A percentile compares a stretch with the other conserved stretches of the same genome.
These are phyloP conservation scores for Thielaviopsis musarum DNA, from an alignment of 2,329 filamentous ascomycete species.

Conservation along the genomic window DNA sequence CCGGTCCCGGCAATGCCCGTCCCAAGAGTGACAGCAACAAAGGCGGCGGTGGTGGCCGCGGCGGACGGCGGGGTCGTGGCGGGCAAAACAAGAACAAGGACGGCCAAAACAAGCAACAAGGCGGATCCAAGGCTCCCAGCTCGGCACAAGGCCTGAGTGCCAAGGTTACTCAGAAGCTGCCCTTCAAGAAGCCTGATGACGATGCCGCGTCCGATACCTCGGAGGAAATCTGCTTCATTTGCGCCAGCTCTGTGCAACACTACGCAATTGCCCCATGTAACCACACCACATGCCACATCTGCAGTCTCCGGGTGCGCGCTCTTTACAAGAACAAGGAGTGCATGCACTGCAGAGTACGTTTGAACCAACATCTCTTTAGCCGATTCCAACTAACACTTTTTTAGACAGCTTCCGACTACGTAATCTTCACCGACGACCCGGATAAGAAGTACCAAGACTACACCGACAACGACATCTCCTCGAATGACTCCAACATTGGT, in stretches of 20 bases:
- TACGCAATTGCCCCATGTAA: constrained; percentile 86
- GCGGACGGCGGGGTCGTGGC: background rate
- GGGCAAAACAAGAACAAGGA: background rate
- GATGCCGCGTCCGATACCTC: constrained; percentile 8
- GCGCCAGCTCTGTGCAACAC: constrained; percentile 77
- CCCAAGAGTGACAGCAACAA: background rate
- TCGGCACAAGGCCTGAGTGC: background rate
- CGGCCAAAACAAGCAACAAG: background rate
- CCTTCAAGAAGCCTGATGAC: constrained; percentile 1
- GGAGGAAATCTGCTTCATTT: constrained; percentile 90
- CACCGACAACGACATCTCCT: constrained; percentile 51
- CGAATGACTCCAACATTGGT: constrained; percentile 68
- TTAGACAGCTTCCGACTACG: constrained; percentile 53
- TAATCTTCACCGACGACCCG: constrained; percentile 81
- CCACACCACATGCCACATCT: constrained; percentile 93
- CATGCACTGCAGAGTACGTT: constrained; percentile 69
- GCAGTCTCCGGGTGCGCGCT: constrained; percentile 74
- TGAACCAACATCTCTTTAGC: background rate
- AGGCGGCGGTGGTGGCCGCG: background rate
- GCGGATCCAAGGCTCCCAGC: background rate
- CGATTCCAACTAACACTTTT: constrained; percentile 13
- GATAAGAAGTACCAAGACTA: constrained; percentile 81
- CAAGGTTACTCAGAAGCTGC: constrained; percentile 2
- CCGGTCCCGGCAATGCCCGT: background rate
- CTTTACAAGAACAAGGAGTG: constrained; percentile 94